These are phyloP conservation scores for Monascus purpureus DNA, from an alignment of 495 filamentous ascomycete genomes.

Conservation along the genomic window DNA sequence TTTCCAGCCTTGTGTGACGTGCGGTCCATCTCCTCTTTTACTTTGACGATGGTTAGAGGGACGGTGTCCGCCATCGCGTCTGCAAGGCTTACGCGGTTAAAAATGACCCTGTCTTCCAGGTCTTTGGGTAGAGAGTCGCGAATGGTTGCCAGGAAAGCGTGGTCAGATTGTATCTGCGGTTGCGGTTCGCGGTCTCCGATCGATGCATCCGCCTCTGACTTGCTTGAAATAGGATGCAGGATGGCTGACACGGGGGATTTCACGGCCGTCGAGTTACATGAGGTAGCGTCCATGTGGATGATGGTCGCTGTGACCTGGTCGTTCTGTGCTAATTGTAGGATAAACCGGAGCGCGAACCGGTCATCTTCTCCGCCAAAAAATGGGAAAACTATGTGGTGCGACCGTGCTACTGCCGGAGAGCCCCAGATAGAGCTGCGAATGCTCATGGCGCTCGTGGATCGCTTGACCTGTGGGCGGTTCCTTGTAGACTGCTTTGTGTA, in stretches of 20 bases:
- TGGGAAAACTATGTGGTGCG: constrained; percentile 77
- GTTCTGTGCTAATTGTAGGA: constrained; percentile 68
- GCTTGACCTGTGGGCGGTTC: constrained; percentile 30
- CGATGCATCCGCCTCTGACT: too few relatives aligned
- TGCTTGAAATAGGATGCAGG: too few relatives aligned
- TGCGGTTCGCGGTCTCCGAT: too few relatives aligned
- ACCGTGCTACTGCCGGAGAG: constrained; percentile 37
- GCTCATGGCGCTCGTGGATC: constrained; percentile 42
- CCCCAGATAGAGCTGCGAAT: constrained; percentile 35
- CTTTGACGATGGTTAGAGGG: constrained; percentile 22
- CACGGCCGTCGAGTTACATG: too few relatives aligned
- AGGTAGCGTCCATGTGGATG: constrained; percentile 12
- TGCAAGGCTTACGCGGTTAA: constrained; percentile 26
- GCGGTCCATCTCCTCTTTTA: constrained; percentile 46
- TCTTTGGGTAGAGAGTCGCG: constrained; percentile 45
- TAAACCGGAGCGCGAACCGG: constrained; percentile 61
- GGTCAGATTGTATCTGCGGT: constrained; percentile 25
- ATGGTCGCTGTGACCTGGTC: constrained; percentile 43
- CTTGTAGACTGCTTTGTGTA: constrained; percentile 12
- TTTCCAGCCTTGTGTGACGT: constrained; percentile 59
- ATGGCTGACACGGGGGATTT: too few relatives aligned
- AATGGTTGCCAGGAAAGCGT: constrained; percentile 46
- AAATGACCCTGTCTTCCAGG: constrained; percentile 47
- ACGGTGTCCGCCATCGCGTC: constrained; percentile 3
- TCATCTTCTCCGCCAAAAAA: constrained; percentile 83